phyloP scores from a whole-genome alignment of 345 rosid genomes.

The Psidium guajava region DNA sequence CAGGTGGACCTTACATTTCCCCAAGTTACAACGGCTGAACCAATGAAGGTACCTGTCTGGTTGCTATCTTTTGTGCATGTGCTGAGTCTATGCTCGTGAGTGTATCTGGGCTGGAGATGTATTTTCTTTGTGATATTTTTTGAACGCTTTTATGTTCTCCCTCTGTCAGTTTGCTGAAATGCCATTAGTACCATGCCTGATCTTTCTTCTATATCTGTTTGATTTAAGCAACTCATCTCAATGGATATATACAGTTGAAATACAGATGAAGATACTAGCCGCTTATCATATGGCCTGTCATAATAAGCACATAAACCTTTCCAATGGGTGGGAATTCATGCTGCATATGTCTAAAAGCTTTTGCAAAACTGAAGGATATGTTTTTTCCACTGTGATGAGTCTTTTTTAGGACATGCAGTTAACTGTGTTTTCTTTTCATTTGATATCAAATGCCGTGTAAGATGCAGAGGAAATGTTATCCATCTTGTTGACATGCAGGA shows the following conservation, averaged over 20 bases:
- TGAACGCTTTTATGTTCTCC: not conserved
- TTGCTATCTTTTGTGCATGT: not conserved
- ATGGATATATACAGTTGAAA: not conserved
- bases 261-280: not conserved
- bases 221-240: not conserved
- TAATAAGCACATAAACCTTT: not conserved
- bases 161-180: not conserved
- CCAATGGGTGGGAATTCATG: not conserved
- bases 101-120: not conserved
- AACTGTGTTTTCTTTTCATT: not conserved
- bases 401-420: not conserved
- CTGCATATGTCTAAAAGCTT: not conserved
- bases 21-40: constrained; percentile 20
- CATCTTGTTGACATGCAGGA: constrained; percentile 32
- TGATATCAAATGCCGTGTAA: not conserved
- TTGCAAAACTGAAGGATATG: not conserved
- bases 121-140: not conserved
- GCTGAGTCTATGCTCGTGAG: not conserved
- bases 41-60: constrained; percentile 33
- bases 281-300: not conserved
- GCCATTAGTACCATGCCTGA: not conserved
- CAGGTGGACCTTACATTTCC: constrained; percentile 55
- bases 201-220: not conserved
- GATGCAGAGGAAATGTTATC: not conserved
- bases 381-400: not conserved